A percentile compares a stretch with the other conserved stretches of the same genome.
These are phyloP conservation scores for Neurospora cerealis DNA, from an alignment of 495 filamentous ascomycete species.

Conservation along the genomic window DNA sequence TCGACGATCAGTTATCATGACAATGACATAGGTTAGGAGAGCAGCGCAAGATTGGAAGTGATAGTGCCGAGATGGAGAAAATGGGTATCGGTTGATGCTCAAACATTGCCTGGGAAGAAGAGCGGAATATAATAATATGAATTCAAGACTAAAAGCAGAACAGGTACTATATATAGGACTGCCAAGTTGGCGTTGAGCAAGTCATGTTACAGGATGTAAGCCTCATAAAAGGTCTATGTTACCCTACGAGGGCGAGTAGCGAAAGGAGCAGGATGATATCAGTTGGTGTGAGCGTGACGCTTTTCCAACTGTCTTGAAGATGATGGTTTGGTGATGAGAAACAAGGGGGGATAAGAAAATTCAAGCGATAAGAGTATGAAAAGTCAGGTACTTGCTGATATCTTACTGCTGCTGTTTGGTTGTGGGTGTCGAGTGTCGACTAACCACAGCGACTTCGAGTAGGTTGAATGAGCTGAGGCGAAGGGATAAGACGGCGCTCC, in stretches of 20 bases:
- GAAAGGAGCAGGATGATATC: too few relatives aligned
- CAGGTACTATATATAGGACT: background rate
- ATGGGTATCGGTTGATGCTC: background rate
- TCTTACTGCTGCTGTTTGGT: background rate
- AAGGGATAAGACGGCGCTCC: too few relatives aligned
- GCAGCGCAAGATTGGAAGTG: background rate
- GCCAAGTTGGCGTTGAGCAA: background rate
- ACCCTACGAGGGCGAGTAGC: too few relatives aligned
- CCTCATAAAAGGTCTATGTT: too few relatives aligned
- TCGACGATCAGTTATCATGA: background rate
- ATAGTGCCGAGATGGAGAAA: background rate
- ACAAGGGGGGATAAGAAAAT: too few relatives aligned
- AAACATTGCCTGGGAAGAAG: background rate
- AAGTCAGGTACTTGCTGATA: background rate
- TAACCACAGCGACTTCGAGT: too few relatives aligned
- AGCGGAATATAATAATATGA: background rate
- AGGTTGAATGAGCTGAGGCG: background rate
- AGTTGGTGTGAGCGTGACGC: too few relatives aligned
- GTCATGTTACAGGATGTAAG: background rate
- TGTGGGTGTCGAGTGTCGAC: background rate
- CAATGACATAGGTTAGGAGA: background rate
- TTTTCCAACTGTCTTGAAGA: too few relatives aligned
- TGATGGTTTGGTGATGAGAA: too few relatives aligned
- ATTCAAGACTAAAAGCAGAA: background rate
- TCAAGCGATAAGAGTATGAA: background rate